Percentiles rank a stretch among this genome's conserved stretches.
Conservation (phyloP, 2,329 filamentous ascomycete species). For the Fusarium sp. region DNA sequence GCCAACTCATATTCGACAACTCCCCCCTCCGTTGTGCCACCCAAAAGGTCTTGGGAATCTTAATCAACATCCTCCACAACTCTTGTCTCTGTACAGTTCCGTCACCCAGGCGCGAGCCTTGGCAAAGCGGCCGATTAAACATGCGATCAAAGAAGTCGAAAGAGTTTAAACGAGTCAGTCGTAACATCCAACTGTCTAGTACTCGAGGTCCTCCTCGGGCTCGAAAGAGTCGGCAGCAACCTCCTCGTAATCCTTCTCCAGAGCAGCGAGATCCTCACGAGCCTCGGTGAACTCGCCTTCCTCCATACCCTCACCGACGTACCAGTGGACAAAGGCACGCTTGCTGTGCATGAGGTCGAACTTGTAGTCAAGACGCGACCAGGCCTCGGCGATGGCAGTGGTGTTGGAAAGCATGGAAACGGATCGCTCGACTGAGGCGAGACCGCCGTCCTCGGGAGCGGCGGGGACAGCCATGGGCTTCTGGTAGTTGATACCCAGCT, state of each 20-base stretch:
- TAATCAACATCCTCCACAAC: slow-evolving; percentile 47
- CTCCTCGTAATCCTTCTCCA: slow-evolving; percentile 92
- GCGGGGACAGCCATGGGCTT: slow-evolving; percentile 73
- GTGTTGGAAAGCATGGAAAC: slow-evolving; percentile 84
- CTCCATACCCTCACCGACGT: slow-evolving; percentile 93
- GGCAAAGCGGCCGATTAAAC: slow-evolving; percentile 34
- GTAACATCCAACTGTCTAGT: slow-evolving; percentile 68
- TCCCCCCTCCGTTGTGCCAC: slow-evolving; percentile 37
- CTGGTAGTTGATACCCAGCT: slow-evolving; percentile 84
- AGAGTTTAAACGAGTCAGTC: slow-evolving; percentile 37
- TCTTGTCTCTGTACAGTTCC: slow-evolving; percentile 42
- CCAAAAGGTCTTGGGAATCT: slow-evolving; percentile 48
- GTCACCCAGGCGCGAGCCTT: slow-evolving; percentile 30
- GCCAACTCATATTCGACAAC: slow-evolving; percentile 42
- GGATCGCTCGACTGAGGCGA: slow-evolving; percentile 74
- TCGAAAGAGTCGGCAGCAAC: slow-evolving; percentile 81
- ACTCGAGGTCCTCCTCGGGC: slow-evolving; percentile 79
- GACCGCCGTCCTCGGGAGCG: slow-evolving; percentile 69
- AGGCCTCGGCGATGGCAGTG: slow-evolving; percentile 81
- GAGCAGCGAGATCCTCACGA: slow-evolving; percentile 86
- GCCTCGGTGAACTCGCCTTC: slow-evolving; percentile 92
- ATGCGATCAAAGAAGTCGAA: slow-evolving; percentile 42
- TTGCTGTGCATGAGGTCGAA: slow-evolving; percentile 87
- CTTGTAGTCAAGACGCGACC: slow-evolving; percentile 81
- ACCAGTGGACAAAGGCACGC: slow-evolving; percentile 84